Base-by-base conservation (phyloP, 2,329 filamentous ascomycete genomes). In the Colletotrichum tofieldiae region DNA sequence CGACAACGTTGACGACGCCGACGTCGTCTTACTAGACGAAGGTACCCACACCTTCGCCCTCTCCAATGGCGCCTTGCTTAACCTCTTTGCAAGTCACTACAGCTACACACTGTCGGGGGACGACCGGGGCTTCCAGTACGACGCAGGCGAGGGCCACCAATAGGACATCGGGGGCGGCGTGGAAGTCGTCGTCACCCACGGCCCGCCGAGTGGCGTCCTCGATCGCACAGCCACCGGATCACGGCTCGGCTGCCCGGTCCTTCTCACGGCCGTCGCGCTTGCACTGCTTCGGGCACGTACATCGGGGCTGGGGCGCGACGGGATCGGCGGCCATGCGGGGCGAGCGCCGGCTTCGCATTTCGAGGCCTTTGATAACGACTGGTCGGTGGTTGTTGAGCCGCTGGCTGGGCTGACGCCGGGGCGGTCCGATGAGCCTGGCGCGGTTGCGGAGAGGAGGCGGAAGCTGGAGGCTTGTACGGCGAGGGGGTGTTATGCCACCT, bases 101-200 rank as follows among this genome's bases (percentile, higher is more conserved):
- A 87, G 85, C 6, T 84, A 80, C 64, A 87, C 85, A 0, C 85
- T 85, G 3, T 79, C 79, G 0, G 67, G 80, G 3, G 77, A 78
- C 6, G 74, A 75, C n/a, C 84, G 84, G 82, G 84, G 81, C 0
- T 87, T 87, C 69, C 84, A 87, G 66, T 87, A 87, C 59, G 41
- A 47, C 43, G 72, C 77, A 78, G 2, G 37, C 32, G 16, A 20
- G 2, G 58, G 20, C 18, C 80, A 82, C 52, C 47, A 75, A 5
- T 82, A 78, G 41, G 14, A 67, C 14, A 79, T 82, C 49, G 39
- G 65, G 23, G 47, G 76, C 1, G 75, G 61, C 1, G 75, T 77
- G 0, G 79, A 83, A 54, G 61, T 84, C 5, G 79, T 77, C 35
- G 72, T 84, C 26, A 83, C 80, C 1, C 81, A 83, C 52, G 79